phyloP scores from a whole-genome alignment of 2,329 filamentous ascomycete genomes.

The Nothophoma quercina region DNA sequence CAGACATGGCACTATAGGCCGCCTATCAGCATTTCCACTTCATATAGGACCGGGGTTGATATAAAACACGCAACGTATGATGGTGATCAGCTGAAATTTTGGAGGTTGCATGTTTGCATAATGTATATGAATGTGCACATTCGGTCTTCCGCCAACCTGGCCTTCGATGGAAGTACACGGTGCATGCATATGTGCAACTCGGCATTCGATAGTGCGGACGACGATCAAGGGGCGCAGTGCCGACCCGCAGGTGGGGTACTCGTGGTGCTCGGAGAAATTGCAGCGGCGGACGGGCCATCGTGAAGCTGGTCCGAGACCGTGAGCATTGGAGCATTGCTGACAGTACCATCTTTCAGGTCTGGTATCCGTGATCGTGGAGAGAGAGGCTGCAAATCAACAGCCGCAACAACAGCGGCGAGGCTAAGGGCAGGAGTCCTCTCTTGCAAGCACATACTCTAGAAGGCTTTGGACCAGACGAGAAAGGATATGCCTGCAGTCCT shows the following conservation, averaged over 20 bases:
- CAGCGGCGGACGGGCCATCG: neutral
- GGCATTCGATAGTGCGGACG: constrained; percentile 1
- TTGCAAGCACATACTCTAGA: too few species aligned
- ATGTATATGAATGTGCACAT: neutral
- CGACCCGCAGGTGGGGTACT: constrained; percentile 4
- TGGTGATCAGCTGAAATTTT: neutral
- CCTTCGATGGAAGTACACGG: neutral
- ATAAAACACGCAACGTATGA: neutral
- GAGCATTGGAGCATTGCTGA: too few species aligned
- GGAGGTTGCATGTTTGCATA: neutral
- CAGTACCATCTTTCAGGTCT: too few species aligned
- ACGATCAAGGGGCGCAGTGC: neutral
- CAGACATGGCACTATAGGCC: constrained; percentile 12
- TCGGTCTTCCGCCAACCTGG: neutral
- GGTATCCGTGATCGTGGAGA: too few species aligned
- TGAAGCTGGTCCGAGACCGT: too few species aligned
- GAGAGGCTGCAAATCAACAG: too few species aligned
- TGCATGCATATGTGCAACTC: constrained; percentile 2
- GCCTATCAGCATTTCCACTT: constrained; percentile 14
- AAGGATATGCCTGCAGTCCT: too few species aligned
- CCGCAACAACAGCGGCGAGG: too few species aligned
- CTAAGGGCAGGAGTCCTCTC: too few species aligned
- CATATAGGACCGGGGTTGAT: neutral
- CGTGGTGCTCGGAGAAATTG: neutral
- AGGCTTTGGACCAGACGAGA: too few species aligned